Percentiles rank a stretch among this genome's conserved stretches.
Conservation (phyloP, 176 grass and related monocot genomes). For the Rhynchospora breviuscula region DNA sequence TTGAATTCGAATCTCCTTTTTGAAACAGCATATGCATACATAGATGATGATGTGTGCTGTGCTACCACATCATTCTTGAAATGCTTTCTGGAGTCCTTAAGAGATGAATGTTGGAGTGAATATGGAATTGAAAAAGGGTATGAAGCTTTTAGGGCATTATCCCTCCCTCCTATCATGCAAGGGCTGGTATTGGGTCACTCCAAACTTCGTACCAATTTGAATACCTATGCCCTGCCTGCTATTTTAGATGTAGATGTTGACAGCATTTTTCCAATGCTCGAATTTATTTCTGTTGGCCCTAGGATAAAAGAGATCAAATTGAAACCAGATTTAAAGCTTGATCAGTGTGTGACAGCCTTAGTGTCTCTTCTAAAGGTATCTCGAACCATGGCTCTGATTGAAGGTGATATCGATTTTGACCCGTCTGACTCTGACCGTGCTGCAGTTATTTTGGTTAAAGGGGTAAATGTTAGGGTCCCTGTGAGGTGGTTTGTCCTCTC, state of each 20-base stretch:
- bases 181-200: constrained; percentile 75
- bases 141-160: constrained; percentile 57
- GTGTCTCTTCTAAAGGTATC: constrained; percentile 91
- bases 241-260: constrained; percentile 67
- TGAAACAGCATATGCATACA: constrained; percentile 79
- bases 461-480: constrained; percentile 70
- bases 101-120: constrained; percentile 85
- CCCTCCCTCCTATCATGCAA: constrained; percentile 69
- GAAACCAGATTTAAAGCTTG: constrained; percentile 48
- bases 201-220: constrained; percentile 89
- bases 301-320: constrained; percentile 35
- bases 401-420: constrained; percentile 85
- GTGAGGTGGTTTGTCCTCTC: constrained; percentile 84
- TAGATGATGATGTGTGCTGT: constrained; percentile 93
- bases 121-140: constrained; percentile 81
- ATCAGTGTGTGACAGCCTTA: constrained; percentile 81
- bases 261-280: constrained; percentile 96
- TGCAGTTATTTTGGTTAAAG: constrained; percentile 70
- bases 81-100: constrained; percentile 73
- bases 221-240: constrained; percentile 76
- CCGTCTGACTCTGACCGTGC: constrained; percentile 39
- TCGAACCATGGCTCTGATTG: constrained; percentile 69
- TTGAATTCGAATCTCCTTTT: constrained; percentile 68
- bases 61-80: constrained; percentile 84
- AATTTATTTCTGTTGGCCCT: constrained; percentile 75